These are phyloP conservation scores for Aspergillus floridensis DNA, from an alignment of 2,329 filamentous ascomycete species.

Conservation along the genomic window DNA sequence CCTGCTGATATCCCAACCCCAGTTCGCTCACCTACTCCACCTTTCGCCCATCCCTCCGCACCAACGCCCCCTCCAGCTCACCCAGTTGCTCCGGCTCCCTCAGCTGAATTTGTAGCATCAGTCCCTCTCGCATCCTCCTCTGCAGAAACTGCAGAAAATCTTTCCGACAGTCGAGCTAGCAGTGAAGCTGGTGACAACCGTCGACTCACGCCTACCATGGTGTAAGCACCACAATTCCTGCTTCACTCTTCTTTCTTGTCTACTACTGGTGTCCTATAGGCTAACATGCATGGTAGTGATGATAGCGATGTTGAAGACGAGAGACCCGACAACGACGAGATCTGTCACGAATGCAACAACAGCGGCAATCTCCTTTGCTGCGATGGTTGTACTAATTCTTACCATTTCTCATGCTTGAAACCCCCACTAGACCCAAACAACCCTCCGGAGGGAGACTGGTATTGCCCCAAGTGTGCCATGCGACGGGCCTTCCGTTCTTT, in stretches of 20 bases:
- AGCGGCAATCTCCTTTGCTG: conserved; percentile 87
- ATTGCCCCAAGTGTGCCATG: conserved; percentile 63
- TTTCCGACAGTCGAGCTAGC: conserved; percentile 20
- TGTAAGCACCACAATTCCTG: conserved; percentile 1
- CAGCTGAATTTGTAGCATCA: background rate
- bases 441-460: conserved; percentile 74
- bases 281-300: conserved; percentile 20
- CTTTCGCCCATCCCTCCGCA: background rate
- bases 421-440: conserved; percentile 66
- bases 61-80: background rate
- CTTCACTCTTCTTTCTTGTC: background rate
- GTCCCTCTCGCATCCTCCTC: conserved; percentile 6
- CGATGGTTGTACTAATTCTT: conserved; percentile 85
- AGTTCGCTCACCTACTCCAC: background rate
- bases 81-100: conserved; percentile 8
- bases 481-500: conserved; percentile 62
- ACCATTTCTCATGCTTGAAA: conserved; percentile 85
- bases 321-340: conserved; percentile 73
- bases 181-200: conserved; percentile 26
- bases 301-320: conserved; percentile 12
- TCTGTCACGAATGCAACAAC: conserved; percentile 80
- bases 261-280: background rate
- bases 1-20: conserved; percentile 10
- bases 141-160: conserved; percentile 10
- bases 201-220: conserved; percentile 20